A percentile compares a stretch with the other conserved stretches of the same genome.
Evolutionary conservation across 2,329 filamentous ascomycete genomes (phyloP).

Genomic region (Pseudogymnoascus sp.): DNA sequence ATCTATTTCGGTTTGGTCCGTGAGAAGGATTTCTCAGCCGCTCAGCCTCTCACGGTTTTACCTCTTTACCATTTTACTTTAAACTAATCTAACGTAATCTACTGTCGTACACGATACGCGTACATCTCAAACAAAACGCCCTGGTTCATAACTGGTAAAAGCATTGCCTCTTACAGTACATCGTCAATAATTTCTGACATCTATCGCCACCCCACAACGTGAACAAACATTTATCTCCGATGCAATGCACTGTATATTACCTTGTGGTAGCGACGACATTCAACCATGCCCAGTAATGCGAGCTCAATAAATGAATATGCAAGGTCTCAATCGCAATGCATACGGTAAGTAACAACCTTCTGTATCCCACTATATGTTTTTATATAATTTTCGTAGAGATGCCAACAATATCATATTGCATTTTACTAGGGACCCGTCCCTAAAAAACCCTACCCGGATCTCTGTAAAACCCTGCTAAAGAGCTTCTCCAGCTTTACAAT

Average conservation of each 20-base stretch:
- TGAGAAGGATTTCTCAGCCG: neutral
- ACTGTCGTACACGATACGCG: neutral
- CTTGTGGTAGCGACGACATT: neutral
- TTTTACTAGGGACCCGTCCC: neutral
- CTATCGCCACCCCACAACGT: neutral
- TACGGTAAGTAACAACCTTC: neutral
- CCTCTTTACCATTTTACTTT: neutral
- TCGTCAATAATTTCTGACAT: neutral
- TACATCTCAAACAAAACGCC: neutral
- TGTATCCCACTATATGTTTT: neutral
- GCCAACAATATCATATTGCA: neutral
- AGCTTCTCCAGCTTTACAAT: constrained; percentile 39
- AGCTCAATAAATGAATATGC: neutral
- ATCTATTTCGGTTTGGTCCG: neutral
- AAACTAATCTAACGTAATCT: neutral
- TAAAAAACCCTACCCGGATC: constrained; percentile 9
- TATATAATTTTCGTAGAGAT: too few relatives aligned
- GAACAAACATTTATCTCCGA: neutral
- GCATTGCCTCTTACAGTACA: neutral
- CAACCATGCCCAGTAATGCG: neutral
- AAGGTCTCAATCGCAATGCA: neutral
- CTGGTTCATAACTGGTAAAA: neutral
- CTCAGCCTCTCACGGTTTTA: neutral
- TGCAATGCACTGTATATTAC: neutral
- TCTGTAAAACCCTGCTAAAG: constrained; percentile 30